phyloP scores from a whole-genome alignment of 23 red algal genomes.

The Gracilaria gracilis region DNA sequence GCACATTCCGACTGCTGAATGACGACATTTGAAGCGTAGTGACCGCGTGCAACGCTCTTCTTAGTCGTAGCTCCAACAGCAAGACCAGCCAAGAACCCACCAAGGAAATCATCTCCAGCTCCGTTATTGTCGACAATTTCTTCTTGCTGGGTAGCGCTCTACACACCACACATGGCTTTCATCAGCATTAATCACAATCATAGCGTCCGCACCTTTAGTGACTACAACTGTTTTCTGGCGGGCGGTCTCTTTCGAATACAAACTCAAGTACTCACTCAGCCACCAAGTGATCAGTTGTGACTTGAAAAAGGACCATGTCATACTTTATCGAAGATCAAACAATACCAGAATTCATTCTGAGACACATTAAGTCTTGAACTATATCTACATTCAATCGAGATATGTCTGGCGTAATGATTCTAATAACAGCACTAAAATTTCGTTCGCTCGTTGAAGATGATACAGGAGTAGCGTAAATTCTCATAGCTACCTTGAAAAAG shows the following conservation, averaged over 20 bases:
- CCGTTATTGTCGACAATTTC: slow-evolving; percentile 98
- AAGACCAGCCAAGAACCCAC: slow-evolving; percentile 88
- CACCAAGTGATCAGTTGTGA: too few relatives aligned
- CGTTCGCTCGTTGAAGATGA: slow-evolving; percentile 6
- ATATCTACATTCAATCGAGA: neutral
- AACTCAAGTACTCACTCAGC: too few relatives aligned
- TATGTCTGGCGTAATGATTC: neutral
- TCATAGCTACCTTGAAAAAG: slow-evolving; percentile 27
- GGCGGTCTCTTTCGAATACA: slow-evolving; percentile 75
- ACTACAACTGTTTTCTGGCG: slow-evolving; percentile 95
- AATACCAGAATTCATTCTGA: neutral
- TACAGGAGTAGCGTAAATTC: slow-evolving; percentile 19
- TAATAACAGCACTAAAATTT: slow-evolving; percentile 21
- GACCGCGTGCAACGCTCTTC: slow-evolving; percentile 87
- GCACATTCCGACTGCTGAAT: slow-evolving; percentile 93
- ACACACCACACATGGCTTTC: slow-evolving; percentile 75
- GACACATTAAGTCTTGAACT: slow-evolving; percentile 30
- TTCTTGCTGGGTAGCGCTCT: slow-evolving; percentile 62
- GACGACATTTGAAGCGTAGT: slow-evolving; percentile 91
- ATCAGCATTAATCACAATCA: slow-evolving; percentile 83
- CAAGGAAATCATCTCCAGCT: slow-evolving; percentile 98
- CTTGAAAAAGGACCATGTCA: too few relatives aligned
- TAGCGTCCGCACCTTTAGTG: slow-evolving; percentile 88
- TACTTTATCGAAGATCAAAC: too few relatives aligned
- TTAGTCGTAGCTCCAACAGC: slow-evolving; percentile 44